Conservation (phyloP, 305 asterid species). For the Stenogyne calaminthoides region DNA sequence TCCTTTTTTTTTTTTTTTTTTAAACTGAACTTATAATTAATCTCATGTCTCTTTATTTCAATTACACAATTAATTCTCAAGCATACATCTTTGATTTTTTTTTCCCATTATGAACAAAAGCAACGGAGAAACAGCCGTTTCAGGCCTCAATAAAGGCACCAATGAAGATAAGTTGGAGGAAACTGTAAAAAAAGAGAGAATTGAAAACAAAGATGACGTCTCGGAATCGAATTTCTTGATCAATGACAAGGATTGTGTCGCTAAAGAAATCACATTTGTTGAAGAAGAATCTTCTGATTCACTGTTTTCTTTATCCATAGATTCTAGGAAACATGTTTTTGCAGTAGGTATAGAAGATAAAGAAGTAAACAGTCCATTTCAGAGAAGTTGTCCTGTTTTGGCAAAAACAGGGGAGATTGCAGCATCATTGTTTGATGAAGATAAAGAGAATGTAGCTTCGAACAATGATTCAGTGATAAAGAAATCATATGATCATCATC, state of each 20-base stretch:
- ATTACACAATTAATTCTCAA: not conserved
- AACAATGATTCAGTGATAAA: slow-evolving; percentile 16
- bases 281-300: slow-evolving; percentile 56
- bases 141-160: slow-evolving; percentile 5
- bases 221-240: slow-evolving; percentile 24
- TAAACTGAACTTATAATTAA: not conserved
- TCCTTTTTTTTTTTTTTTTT: not conserved
- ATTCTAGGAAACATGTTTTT: slow-evolving; percentile 45
- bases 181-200: not conserved
- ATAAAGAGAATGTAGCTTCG: slow-evolving; percentile 39
- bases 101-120: slow-evolving; percentile 18
- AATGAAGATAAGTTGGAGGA: not conserved
- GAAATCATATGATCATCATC: not conserved
- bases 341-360: slow-evolving; percentile 38
- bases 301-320: slow-evolving; percentile 62
- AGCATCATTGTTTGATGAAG: not conserved
- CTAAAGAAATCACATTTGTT: slow-evolving; percentile 8
- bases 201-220: not conserved
- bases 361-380: too few relatives aligned
- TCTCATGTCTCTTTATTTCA: not conserved
- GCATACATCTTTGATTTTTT: not conserved
- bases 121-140: slow-evolving; percentile 28
- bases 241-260: not conserved
- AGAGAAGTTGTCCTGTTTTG: too few relatives aligned
- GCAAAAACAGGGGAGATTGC: too few relatives aligned